Evolutionary conservation across 345 rosid genomes (phyloP).

Genomic region (Balakata baccata): DNA sequence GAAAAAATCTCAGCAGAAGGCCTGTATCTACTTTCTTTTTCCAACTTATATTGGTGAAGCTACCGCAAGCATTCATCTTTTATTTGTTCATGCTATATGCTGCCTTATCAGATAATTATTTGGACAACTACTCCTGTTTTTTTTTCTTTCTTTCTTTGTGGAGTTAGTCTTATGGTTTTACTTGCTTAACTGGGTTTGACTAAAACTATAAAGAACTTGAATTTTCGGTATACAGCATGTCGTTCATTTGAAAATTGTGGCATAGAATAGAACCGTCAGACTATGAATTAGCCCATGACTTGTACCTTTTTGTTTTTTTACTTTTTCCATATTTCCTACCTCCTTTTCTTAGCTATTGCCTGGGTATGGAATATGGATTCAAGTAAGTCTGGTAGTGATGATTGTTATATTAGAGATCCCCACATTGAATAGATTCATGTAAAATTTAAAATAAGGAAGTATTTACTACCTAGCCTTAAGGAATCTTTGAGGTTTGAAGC

Average conservation of each 20-base stretch:
- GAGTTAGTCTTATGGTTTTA: not conserved
- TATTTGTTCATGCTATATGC: not conserved
- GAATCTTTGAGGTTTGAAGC: not conserved
- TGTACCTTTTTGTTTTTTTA: not conserved
- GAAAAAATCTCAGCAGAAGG: conserved; percentile 67
- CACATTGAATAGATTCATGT: not conserved
- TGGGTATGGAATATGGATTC: not conserved
- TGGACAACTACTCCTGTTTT: not conserved
- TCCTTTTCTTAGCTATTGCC: not conserved
- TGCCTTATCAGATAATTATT: not conserved
- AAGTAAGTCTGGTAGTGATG: not conserved
- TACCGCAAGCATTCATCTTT: conserved; percentile 1
- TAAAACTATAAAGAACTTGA: not conserved
- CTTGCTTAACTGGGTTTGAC: not conserved
- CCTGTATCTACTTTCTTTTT: conserved; percentile 8
- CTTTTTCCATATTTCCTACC: not conserved
- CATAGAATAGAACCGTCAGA: not conserved
- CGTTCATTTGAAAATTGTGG: not conserved
- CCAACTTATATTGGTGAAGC: not conserved
- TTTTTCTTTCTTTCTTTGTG: not conserved
- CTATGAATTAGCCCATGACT: not conserved
- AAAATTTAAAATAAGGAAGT: not conserved
- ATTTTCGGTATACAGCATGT: not conserved
- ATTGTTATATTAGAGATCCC: not conserved
- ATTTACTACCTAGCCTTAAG: not conserved